These are phyloP conservation scores for Tylopilus felleus DNA, from an alignment of 768 basidiomycete genomes.

Conservation along the genomic window DNA sequence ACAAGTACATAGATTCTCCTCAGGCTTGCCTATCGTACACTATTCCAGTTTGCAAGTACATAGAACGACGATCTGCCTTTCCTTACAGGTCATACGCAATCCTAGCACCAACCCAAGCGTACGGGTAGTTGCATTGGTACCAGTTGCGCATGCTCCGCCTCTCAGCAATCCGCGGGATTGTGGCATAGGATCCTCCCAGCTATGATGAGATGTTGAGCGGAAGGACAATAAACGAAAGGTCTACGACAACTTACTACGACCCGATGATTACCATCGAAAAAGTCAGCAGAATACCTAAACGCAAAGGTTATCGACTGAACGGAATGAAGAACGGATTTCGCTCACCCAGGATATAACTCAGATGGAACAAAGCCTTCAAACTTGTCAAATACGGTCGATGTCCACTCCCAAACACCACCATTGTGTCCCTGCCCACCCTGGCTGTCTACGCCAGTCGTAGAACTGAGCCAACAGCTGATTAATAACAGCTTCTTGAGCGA, in stretches of 20 bases:
- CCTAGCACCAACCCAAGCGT: conserved; percentile 79
- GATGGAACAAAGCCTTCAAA: conserved; percentile 77
- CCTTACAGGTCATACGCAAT: conserved; percentile 51
- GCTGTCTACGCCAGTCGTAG: conserved; percentile 59
- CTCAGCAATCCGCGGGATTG: conserved; percentile 77
- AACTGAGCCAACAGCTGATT: conserved; percentile 36
- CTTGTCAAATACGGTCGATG: conserved; percentile 69
- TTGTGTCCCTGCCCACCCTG: conserved; percentile 67
- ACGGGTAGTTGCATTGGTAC: conserved; percentile 90
- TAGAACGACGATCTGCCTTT: background rate
- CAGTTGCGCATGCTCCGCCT: conserved; percentile 81
- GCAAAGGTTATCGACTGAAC: background rate
- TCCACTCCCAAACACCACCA: conserved; percentile 99
- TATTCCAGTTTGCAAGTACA: conserved; percentile 38
- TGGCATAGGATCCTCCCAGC: conserved; percentile 90
- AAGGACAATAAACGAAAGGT: background rate
- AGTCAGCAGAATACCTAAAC: conserved; percentile 75
- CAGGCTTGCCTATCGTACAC: conserved; percentile 44
- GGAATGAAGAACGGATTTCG: background rate
- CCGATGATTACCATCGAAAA: conserved; percentile 84
- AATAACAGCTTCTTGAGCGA: background rate
- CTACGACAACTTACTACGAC: conserved; percentile 66
- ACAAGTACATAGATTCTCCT: conserved; percentile 1
- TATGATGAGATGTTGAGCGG: conserved; percentile 29
- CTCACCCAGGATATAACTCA: conserved; percentile 80